Base-by-base conservation (phyloP, 148 eudicot species). In the Vaccinium macrocarpon region DNA sequence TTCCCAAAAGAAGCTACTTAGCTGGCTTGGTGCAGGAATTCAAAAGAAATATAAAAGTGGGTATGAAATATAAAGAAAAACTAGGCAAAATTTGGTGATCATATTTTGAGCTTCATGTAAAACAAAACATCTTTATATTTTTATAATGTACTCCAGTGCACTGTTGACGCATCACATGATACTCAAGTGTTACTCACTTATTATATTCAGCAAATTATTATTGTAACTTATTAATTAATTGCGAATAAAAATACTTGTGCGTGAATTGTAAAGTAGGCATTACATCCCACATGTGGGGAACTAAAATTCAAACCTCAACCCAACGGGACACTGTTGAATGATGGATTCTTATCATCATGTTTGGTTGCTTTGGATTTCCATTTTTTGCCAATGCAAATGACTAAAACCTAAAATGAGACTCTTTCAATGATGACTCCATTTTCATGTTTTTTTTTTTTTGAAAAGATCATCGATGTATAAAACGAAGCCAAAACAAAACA, bases 261-360 rank as follows among this genome's bases (percentile, higher is more conserved):
- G 14, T 2, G 12, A 68, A 29, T 27, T 27, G 38, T 18, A 68
- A 68, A 73, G 50, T 38, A 6, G 79, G 27, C 50, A 75, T 18
- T 42, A 75, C 78, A 42, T 42, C 23, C 53, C 78, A 75, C 8
- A 75, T 75, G 55, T 2, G 6, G 49, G 1, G 56, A 48, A 48
- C 79, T 48, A 27, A 79, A 55, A 55, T 79, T 79, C 81, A 79
- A 55, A 51, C n/a, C 80, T 14, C 32, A 77, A 77, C 52, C 79
- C 12, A 79, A 55, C 46, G 21, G 59, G 62, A 25, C 53, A n/a
- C 52, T 19, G 27, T 6, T 16, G 11, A 35, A 38, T 38, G 42
- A 27, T 68, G 73, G 73, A 68, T 14, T 27, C 2, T 27, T 68
- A 32, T 13, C 8, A 3, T 8, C 73, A 1, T 68, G 73, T 68